Evolutionary conservation across 2,329 filamentous ascomycete species (phyloP), one percentile per base, ranked within the genome.

Genomic region (Fusarium bactridioides): DNA sequence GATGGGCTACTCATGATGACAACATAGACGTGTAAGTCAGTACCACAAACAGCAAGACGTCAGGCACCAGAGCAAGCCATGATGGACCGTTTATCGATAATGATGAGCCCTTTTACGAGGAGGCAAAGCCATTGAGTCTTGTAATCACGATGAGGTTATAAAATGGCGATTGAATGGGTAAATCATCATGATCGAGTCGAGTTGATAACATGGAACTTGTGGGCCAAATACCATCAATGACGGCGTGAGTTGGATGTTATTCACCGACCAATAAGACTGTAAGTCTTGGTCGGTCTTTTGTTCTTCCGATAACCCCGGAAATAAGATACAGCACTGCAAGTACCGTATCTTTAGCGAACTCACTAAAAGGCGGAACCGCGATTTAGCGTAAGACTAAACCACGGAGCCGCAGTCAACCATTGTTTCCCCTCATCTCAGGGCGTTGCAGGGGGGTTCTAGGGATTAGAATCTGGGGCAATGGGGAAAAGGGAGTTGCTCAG

Each of bases 301-400:
- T 67, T 73, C 19, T 57, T 67, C 70, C 70, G 50, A 11, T 13
- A 18, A 23, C 31, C 47, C 51, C 54, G 23, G 51, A 35, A 50
- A 50, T 44, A 23, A 44, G 12, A 23, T 48, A 33, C 21, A 18
- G 21, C 27, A 37, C 31, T 45, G 16, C 29, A 59, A 68, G 29
- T 61, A 25, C 48, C 18, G 48, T n/a, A 58, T n/a, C 48, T n/a
- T 33, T 50, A 61, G 35, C 40, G 41, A 48, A 43, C 48, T 58
- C 48, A 62, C 72, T 69, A 74, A 73, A 71, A 60, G 64, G 69
- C 74, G 74, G 74, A 76, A 75, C 74, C 74, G 74, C 74, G 74
- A 62, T 74, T 75, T 76, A 73, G 74, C 72, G 72, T 50, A 54
- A 51, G 58, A 64, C 61, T 65, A 25, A 62, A 76, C 56, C 62